Base-by-base conservation (phyloP, 495 filamentous ascomycete genomes). In the Poronia punctata region DNA sequence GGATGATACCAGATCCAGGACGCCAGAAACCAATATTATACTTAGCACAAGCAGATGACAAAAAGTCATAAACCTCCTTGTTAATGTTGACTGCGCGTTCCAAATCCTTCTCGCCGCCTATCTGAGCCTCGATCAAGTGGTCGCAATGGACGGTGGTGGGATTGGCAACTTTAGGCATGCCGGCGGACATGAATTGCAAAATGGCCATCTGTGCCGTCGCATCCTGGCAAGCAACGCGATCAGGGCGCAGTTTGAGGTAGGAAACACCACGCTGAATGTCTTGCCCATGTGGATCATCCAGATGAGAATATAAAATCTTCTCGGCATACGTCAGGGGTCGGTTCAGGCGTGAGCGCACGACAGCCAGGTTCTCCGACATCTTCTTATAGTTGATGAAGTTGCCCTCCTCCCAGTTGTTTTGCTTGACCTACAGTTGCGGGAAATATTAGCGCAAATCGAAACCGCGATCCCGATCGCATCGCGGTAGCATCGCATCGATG, bases 1-100 rank as follows among this genome's bases (percentile, higher is more conserved):
- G 92, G 60, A 98, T 98, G 71, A 98, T 98, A 77, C 92, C 92
- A 56, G 92, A 97, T 45, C 92, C 92, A 47, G 92, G 93, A 63
- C 76, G 84, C 92, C 92, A 98, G 82, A 98, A 98, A 72, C 93
- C 93, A 61, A 98, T 97, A 73, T 95, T 89, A 77, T 97, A 98
- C 76, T 96, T 98, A 50, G 88, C 92, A 56, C 92, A 97, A 43
- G 93, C 82, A 36, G 82, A 81, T 39, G 89, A 80, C 61, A 98
- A 74, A 78, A 98, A 98, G 66, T 98, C 86, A 70, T 97, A 98
- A 49, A 98, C 92, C 67, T 98, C 92, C 78, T 97, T 96, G 82
- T 98, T 98, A 70, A 96, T 94, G 39, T 78, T 76, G 56, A 88
- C 71, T 50, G 93, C 93, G 57, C 92, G 79, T 38, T 79, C 85